These are phyloP conservation scores for Agaricus subrufescens DNA, from an alignment of 768 basidiomycete species.

Conservation along the genomic window DNA sequence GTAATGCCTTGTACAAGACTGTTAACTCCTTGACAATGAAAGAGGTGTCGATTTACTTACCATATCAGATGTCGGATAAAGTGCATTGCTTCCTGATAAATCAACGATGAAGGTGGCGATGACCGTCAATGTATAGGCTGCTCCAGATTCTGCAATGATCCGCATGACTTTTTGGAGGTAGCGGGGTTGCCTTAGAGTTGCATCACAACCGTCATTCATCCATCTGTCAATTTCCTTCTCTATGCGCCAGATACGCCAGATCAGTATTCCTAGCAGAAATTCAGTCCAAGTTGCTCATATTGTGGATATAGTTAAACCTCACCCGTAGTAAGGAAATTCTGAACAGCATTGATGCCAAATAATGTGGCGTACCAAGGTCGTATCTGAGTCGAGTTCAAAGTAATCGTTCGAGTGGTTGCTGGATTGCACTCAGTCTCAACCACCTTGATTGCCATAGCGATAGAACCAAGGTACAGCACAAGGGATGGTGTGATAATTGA, in stretches of 20 bases:
- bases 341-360: not conserved
- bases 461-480: not conserved
- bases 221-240: not conserved
- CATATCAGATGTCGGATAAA: not conserved
- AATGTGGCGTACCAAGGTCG: not conserved
- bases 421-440: not conserved
- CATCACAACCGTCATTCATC: too few relatives aligned
- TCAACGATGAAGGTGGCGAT: not conserved
- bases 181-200: not conserved
- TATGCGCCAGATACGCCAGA: constrained; percentile 7
- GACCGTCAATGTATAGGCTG: not conserved
- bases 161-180: not conserved
- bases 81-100: not conserved
- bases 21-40: too few relatives aligned
- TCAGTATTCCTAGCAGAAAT: not conserved
- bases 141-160: constrained; percentile 2
- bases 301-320: not conserved
- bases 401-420: not conserved
- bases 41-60: not conserved
- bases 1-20: not conserved
- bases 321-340: constrained; percentile 5
- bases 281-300: not conserved
- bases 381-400: not conserved
- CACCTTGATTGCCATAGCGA: not conserved
- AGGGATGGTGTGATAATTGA: too few relatives aligned